Base-by-base conservation (phyloP, 2,329 filamentous ascomycete species). In the Apiospora arundinis region DNA sequence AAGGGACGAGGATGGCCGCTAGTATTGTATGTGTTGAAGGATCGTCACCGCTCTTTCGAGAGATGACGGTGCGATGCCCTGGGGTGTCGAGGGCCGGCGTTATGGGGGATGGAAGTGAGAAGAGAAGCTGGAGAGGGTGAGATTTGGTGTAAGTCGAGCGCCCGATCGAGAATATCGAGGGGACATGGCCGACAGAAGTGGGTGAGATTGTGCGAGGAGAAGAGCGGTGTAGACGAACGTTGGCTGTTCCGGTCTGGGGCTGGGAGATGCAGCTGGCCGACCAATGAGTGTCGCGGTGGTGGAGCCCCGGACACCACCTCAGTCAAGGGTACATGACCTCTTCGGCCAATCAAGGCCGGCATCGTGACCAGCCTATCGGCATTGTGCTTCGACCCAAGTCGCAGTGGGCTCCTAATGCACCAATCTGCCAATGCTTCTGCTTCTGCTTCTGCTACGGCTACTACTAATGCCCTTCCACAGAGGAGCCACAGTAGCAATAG, bases 41-140 rank as follows among this genome's bases (percentile, higher is more conserved):
- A 75, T 72, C 76, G 83, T 84, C 83, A 85, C 83, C 83, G 83
- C 83, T 85, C 82, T 84, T 85, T 84, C 79, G 78, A 63, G 40
- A 56, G 44, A 56, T 52, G 67, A 72, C 69, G 71, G 69, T 72
- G 69, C 67, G 66, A 70, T 23, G 70, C 42, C 71, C 71, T 70
- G 67, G 71, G 71, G 71, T 48, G 42, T 70, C 69, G 56, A 70
- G 60, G 69, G 60, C 46, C 56, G 37, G 49, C 65, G 25, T 49
- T 70, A 56, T 65, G 69, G 71, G 49, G 65, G 65, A 68, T 56
- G 69, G 68, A 68, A 66, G 71, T 69, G 69, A 65, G 68, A 68
- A 70, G 63, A 68, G 48, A 65, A 56, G 67, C 66, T 45, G 66
- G 66, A 68, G 63, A 70, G 71, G 32, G 56, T 63, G 56, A 63